Conservation (phyloP, 805 yeast species). For the Huiozyma sinensis region DNA sequence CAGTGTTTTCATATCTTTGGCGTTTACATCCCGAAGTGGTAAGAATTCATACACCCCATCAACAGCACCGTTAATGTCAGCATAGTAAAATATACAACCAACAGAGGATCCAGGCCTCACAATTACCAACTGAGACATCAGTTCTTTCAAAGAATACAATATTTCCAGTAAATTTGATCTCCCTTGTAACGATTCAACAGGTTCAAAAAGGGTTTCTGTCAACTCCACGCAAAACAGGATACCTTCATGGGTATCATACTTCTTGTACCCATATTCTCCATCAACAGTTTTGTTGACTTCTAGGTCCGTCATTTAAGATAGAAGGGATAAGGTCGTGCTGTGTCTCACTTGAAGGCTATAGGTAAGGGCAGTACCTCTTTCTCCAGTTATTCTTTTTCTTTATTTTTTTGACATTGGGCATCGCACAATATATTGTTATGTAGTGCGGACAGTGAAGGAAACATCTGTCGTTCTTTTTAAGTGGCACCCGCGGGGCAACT, state of each 20-base stretch:
- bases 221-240: constrained; percentile 53
- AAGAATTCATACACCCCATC: constrained; percentile 41
- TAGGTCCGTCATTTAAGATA: too few relatives aligned
- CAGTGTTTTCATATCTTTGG: constrained; percentile 45
- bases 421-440: too few relatives aligned
- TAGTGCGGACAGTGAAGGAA: too few relatives aligned
- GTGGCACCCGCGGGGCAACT: too few relatives aligned
- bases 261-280: constrained; percentile 7
- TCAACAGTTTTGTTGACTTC: too few relatives aligned
- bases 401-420: too few relatives aligned
- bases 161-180: constrained; percentile 41
- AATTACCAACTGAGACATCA: constrained; percentile 56
- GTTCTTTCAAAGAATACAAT: constrained; percentile 45
- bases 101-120: constrained; percentile 59
- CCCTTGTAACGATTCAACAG: constrained; percentile 26
- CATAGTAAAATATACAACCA: constrained; percentile 59
- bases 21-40: constrained; percentile 43
- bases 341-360: too few relatives aligned
- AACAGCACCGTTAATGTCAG: constrained; percentile 29
- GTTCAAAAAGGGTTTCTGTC: constrained; percentile 34
- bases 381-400: too few relatives aligned
- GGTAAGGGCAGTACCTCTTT: too few relatives aligned
- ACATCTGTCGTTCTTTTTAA: too few relatives aligned
- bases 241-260: constrained; percentile 48
- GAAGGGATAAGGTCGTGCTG: too few relatives aligned